Conservation (phyloP, 208 protist genomes). For the Acanthamoeba divionensis region DNA sequence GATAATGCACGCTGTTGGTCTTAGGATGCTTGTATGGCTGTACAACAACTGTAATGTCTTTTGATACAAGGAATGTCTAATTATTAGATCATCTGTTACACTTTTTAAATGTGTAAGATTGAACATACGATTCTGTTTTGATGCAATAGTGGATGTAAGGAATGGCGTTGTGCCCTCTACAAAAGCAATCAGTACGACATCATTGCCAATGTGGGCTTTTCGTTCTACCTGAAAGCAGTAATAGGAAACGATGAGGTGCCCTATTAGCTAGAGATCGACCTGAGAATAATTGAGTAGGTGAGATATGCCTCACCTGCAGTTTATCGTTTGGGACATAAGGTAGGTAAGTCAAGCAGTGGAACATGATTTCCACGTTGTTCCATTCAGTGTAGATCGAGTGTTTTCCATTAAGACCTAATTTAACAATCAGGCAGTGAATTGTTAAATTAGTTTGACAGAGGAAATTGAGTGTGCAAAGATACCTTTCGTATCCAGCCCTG, state of each 20-base stretch:
- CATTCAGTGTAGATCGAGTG: conserved; percentile 38
- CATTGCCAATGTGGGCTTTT: conserved; percentile 18
- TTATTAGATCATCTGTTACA: too few relatives aligned
- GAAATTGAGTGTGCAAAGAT: too few relatives aligned
- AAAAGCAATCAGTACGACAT: conserved; percentile 30
- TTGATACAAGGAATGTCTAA: too few relatives aligned
- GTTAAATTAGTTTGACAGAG: neutral
- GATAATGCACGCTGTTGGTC: too few relatives aligned
- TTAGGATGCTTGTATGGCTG: too few relatives aligned
- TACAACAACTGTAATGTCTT: too few relatives aligned
- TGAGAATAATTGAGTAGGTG: neutral
- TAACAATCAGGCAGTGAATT: neutral
- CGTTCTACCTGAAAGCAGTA: neutral
- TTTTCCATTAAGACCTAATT: neutral
- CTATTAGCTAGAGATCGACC: too few relatives aligned
- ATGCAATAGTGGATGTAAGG: too few relatives aligned
- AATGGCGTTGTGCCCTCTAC: too few relatives aligned
- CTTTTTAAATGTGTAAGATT: too few relatives aligned
- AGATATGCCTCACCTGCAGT: conserved; percentile 18
- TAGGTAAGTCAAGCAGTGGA: conserved; percentile 55
- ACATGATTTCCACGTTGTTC: conserved; percentile 32
- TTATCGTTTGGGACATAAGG: conserved; percentile 31
- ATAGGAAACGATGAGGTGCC: neutral
- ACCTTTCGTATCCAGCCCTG: conserved; percentile 62
- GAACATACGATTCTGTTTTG: too few relatives aligned